These are phyloP conservation scores for Coniochaeta hoffmannii DNA, from an alignment of 2,329 filamentous ascomycete genomes.

Conservation along the genomic window DNA sequence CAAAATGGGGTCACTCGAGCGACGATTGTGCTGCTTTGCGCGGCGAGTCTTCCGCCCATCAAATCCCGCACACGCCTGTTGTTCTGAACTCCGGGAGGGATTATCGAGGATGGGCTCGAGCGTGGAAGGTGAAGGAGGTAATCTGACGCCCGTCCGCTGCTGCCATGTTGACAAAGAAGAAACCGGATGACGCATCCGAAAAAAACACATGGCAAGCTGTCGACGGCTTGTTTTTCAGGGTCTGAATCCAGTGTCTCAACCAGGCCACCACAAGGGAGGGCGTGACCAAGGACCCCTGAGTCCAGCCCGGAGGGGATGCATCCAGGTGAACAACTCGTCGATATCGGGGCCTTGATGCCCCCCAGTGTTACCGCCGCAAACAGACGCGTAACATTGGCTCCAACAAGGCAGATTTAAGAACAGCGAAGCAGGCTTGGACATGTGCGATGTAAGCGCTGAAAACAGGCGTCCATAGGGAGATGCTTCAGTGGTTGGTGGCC, in stretches of 20 bases:
- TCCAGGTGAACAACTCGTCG: background rate
- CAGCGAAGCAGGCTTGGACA: background rate
- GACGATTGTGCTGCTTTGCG: background rate
- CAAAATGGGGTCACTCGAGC: background rate
- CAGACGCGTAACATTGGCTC: background rate
- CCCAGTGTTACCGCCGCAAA: background rate
- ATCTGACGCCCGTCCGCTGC: background rate
- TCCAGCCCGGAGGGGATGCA: background rate
- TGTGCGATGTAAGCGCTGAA: background rate
- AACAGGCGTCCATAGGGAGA: background rate
- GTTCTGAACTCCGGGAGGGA: background rate
- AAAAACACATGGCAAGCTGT: background rate
- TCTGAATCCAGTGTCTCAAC: background rate
- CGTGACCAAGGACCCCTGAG: background rate
- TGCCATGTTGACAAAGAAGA: background rate
- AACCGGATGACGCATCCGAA: background rate
- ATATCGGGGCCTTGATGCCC: background rate
- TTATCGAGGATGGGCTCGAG: background rate
- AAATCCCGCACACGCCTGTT: background rate
- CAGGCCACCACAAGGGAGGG: background rate
- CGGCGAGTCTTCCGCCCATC: background rate
- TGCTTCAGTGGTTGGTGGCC: background rate
- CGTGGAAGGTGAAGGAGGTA: background rate
- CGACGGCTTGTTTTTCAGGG: background rate
- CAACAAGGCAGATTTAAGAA: constrained; percentile 1